Evolutionary conservation across 495 filamentous ascomycete genomes (phyloP).

Genomic region (Lophiostoma macrostomum): DNA sequence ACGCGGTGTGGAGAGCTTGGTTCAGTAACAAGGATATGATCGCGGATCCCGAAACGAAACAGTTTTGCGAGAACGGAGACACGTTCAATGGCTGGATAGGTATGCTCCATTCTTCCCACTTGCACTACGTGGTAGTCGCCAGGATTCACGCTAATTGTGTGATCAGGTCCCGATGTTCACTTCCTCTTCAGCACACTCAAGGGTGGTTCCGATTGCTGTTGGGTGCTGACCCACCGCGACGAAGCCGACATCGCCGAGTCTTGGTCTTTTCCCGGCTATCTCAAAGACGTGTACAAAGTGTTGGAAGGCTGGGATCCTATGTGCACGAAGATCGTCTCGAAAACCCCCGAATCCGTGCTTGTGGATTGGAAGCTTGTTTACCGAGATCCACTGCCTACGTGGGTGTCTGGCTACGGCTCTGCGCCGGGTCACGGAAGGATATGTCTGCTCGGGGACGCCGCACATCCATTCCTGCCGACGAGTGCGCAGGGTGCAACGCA

Average conservation of each 20-base stretch:
- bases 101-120: neutral
- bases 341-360: slow-evolving; percentile 55
- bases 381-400: slow-evolving; percentile 64
- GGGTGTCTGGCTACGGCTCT: slow-evolving; percentile 53
- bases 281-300: slow-evolving; percentile 60
- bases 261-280: slow-evolving; percentile 60
- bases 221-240: slow-evolving; percentile 67
- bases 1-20: slow-evolving; percentile 61
- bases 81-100: slow-evolving; percentile 39
- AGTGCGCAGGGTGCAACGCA: slow-evolving; percentile 70
- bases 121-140: slow-evolving; percentile 49
- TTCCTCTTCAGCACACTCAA: slow-evolving; percentile 62
- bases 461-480: slow-evolving; percentile 71
- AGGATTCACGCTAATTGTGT: neutral
- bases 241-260: slow-evolving; percentile 61
- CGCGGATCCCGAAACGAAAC: slow-evolving; percentile 59
- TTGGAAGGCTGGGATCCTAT: slow-evolving; percentile 65
- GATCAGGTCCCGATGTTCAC: slow-evolving; percentile 62
- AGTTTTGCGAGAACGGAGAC: slow-evolving; percentile 62
- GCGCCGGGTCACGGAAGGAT: slow-evolving; percentile 57
- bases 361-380: slow-evolving; percentile 74
- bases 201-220: slow-evolving; percentile 62
- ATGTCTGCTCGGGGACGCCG: slow-evolving; percentile 65
- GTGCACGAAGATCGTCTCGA: slow-evolving; percentile 55
- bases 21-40: slow-evolving; percentile 57